phyloP scores from a whole-genome alignment of 75 land plant species.

The Azolla pinnata region DNA sequence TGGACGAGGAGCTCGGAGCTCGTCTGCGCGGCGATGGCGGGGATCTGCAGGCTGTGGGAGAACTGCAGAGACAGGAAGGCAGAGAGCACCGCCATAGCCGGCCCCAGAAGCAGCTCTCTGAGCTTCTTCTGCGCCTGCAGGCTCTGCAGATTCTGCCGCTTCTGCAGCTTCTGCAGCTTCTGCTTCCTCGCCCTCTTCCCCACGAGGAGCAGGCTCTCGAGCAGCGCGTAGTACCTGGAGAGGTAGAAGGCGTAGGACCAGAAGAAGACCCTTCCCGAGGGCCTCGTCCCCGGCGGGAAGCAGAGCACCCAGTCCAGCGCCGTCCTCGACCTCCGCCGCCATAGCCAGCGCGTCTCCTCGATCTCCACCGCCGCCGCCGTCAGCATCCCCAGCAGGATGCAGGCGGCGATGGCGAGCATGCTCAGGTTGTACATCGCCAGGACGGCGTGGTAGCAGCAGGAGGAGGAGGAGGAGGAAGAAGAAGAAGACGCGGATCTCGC shows the following conservation, averaged over 20 bases:
- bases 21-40: too few relatives aligned
- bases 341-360: conserved; percentile 65
- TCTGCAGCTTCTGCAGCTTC: too few relatives aligned
- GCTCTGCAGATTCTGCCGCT: too few relatives aligned
- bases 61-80: too few relatives aligned
- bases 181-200: too few relatives aligned
- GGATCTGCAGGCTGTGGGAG: too few relatives aligned
- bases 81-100: too few relatives aligned
- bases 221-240: conserved; percentile 57
- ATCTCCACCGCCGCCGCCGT: conserved; percentile 55
- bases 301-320: conserved; percentile 60
- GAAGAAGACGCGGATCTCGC: too few relatives aligned
- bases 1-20: too few relatives aligned
- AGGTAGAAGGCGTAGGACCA: conserved; percentile 79
- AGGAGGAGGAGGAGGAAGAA: conserved; percentile 22
- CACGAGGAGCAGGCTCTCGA: too few relatives aligned
- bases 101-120: too few relatives aligned
- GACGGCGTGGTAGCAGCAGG: conserved; percentile 25
- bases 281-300: conserved; percentile 68
- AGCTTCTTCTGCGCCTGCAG: too few relatives aligned
- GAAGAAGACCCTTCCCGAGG: conserved; percentile 77
- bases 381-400: conserved; percentile 42
- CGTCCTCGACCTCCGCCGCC: conserved; percentile 44
- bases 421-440: conserved; percentile 48
- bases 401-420: conserved; percentile 36